Evolutionary conservation across 139 green algal genomes (phyloP).

Genomic region (Volvox africanus): DNA sequence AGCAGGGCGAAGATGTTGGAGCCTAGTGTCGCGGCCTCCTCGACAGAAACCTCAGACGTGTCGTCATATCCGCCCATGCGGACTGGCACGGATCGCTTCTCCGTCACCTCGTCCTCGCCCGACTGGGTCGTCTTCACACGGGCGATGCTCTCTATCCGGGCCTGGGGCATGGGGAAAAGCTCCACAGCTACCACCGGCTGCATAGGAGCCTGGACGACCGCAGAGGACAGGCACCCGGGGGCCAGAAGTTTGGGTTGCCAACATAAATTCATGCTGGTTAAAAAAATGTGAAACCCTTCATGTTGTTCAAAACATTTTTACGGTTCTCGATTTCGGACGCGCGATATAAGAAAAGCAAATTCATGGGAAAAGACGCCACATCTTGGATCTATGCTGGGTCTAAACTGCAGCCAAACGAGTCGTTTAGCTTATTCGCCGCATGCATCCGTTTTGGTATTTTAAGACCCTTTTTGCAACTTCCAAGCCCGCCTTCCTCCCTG

Average conservation of each 20-base stretch:
- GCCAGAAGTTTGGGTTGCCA: too few relatives aligned
- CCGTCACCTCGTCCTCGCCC: background rate
- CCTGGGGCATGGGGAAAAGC: constrained; percentile 59
- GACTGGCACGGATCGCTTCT: background rate
- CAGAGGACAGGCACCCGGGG: too few relatives aligned
- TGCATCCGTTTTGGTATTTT: too few relatives aligned
- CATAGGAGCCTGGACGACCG: constrained; percentile 39
- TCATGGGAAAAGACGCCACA: too few relatives aligned
- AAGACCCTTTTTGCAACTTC: background rate
- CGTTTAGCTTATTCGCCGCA: too few relatives aligned
- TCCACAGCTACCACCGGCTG: constrained; percentile 51
- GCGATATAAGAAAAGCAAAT: too few relatives aligned
- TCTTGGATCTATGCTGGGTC: too few relatives aligned
- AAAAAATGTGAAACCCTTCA: too few relatives aligned
- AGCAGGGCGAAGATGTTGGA: constrained; percentile 49
- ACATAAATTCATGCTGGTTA: too few relatives aligned
- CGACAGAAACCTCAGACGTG: constrained; percentile 25
- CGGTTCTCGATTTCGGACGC: too few relatives aligned
- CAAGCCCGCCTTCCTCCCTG: background rate
- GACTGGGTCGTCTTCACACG: background rate
- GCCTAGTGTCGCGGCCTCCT: constrained; percentile 43
- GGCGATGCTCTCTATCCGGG: constrained; percentile 4
- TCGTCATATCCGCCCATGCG: constrained; percentile 8
- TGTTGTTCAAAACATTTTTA: too few relatives aligned
- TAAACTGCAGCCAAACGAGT: too few relatives aligned